Evolutionary conservation across 495 filamentous ascomycete genomes (phyloP), one percentile per base, ranked within the genome.

Genomic region (Aspergillus ostianus): DNA sequence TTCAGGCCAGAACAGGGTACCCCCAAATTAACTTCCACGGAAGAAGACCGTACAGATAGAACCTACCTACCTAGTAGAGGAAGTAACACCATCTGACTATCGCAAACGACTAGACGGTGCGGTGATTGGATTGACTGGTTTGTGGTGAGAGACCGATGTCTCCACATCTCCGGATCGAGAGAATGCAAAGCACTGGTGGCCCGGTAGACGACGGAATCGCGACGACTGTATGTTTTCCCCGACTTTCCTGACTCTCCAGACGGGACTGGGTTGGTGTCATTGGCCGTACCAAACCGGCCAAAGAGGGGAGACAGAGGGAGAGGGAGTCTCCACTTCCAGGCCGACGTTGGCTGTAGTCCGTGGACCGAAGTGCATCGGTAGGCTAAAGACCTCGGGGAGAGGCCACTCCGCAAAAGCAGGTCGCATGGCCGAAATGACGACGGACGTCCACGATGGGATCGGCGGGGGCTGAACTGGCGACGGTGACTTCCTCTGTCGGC

Each of bases 201-300:
- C 29, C 29, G 36, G 36, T 15, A 41, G 36, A 15, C 10, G 9
- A 41, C 36, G 36, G 36, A 41, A 12, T 32, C 29, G 29, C 29
- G 2, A 32, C 29, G 29, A 32, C 29, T 4, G 29, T 32, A 32
- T 32, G 29, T 32, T 30, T 29, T 52, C 50, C 50, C 50, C 50
- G 18, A 29, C 26, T 52, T 52, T 52, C 50, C 18, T 8, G 10
- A 6, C 23, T 26, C 6, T 32, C 10, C 29, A 32, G 6, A 10
- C 6, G 29, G 29, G 6, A 8, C n/a, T 32, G 7, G 6, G 2
- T 6, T 8, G 29, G 17, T 10, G 27, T 23, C 50, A 29, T 52
- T 52, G 50, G 50, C 9, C 32, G 50, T 18, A 52, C 50, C 23
- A 23, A 12, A 52, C 50, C 27, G n/a, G n/a, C 30, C 26, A 17